Evolutionary conservation across 129 eudicot genomes (phyloP).

Genomic region (Kitagawia praeruptora): DNA sequence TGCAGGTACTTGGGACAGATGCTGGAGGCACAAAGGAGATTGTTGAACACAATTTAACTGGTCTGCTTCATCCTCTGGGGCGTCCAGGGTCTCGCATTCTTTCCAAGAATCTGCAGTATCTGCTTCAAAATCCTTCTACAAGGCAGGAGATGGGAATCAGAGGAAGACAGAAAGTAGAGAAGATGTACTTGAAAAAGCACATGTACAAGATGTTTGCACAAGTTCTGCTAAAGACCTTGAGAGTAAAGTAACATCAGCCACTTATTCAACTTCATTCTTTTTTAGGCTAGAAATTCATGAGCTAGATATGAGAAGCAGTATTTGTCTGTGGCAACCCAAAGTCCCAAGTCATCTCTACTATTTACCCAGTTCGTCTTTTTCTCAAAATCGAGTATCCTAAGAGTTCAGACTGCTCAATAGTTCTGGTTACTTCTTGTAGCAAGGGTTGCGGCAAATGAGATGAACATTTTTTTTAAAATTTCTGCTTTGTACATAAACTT

Average conservation of each 20-base stretch:
- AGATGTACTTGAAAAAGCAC: constrained; percentile 78
- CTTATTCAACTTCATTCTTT: constrained; percentile 14
- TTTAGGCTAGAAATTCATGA: not conserved
- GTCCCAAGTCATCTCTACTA: not conserved
- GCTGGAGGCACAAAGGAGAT: constrained; percentile 95
- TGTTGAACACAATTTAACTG: constrained; percentile 71
- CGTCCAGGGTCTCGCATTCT: constrained; percentile 52
- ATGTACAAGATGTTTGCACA: constrained; percentile 80
- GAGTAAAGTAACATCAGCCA: constrained; percentile 37
- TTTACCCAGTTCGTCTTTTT: not conserved
- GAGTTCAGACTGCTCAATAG: not conserved
- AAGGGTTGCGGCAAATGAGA: not conserved
- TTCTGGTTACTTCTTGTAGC: not conserved
- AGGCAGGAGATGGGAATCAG: constrained; percentile 61
- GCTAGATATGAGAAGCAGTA: constrained; percentile 4
- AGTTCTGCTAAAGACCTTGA: constrained; percentile 65
- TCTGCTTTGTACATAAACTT: not conserved
- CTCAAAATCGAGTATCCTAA: not conserved
- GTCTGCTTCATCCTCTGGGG: constrained; percentile 80
- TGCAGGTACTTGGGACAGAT: constrained; percentile 93
- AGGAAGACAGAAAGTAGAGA: constrained; percentile 79
- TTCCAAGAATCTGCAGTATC: constrained; percentile 52
- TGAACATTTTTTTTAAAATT: not conserved
- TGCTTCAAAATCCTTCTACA: constrained; percentile 56
- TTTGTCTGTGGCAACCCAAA: not conserved